Evolutionary conservation across 441 rosid species (phyloP), one percentile per base, ranked within the genome.

Genomic region (Arabidopsis hybrid): DNA sequence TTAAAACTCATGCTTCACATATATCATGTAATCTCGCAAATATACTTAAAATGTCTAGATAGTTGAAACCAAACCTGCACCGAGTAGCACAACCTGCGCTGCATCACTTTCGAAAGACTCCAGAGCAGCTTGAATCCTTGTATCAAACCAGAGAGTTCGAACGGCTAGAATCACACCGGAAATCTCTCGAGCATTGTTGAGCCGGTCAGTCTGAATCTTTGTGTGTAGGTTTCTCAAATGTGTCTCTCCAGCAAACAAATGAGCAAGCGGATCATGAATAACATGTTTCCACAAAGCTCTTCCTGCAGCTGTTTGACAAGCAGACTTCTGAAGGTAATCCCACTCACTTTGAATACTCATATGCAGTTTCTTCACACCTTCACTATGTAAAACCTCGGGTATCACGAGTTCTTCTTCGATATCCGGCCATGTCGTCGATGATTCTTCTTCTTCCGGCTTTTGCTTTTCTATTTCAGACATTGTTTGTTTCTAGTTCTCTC

Each of bases 241-340:
- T 0, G 86, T 80, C 81, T 94, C 95, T 31, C 96, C 97, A 3
- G 97, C 97, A 40, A 94, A 88, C 78, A 90, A 73, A 29, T 81
- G 89, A 69, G 97, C 97, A 0, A 91, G 80, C 1, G 96, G 96
- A 75, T 94, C 95, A 21, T 86, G 78, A 63, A 86, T 81, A 40
- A 87, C 82, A 58, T 91, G 96, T 67, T 85, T 91, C 98, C 98
- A 94, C 70, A 94, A 53, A 75, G 93, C 96, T 84, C 97, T 90
- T 56, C 93, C 96, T 10, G 97, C 95, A 21, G 98, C 96, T 2
- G 87, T 94, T 77, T 91, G 96, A 80, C 97, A 90, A 7, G 96
- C 92, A 9, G 97, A 87, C 53, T 69, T 80, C 70, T 81, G 86
- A 49, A 87, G 84, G 55, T 77, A 80, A 73, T 87, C 93, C 95